Evolutionary conservation across 164 flowering plant genomes (phyloP).

Genomic region (Cinnamomum micranthum): DNA sequence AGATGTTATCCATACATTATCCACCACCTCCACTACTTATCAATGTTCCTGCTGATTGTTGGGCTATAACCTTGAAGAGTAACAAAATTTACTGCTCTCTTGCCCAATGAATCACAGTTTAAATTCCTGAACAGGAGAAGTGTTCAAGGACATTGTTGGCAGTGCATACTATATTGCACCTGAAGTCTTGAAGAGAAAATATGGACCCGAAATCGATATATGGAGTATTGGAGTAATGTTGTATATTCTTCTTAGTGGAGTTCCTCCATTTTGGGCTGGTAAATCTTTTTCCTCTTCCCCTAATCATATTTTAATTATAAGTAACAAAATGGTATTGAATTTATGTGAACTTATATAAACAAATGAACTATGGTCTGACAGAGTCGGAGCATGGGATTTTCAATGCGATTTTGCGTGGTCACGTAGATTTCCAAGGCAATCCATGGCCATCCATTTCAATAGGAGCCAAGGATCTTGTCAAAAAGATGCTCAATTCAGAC

Average conservation of each 20-base stretch:
- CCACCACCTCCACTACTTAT: not conserved
- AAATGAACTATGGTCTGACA: conserved; percentile 18
- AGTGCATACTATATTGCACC: conserved; percentile 94
- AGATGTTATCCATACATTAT: no score
- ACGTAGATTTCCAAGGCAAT: conserved; percentile 70
- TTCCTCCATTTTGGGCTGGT: conserved; percentile 95
- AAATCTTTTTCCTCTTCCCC: not conserved
- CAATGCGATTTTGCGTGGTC: conserved; percentile 74
- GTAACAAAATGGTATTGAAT: no score
- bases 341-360: no score
- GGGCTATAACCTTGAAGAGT: not conserved
- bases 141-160: conserved; percentile 71
- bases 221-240: conserved; percentile 89
- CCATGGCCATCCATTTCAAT: conserved; percentile 86
- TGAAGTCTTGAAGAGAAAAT: conserved; percentile 71
- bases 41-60: not conserved
- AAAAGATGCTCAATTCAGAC: conserved; percentile 74
- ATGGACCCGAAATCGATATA: conserved; percentile 82
- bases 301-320: no score
- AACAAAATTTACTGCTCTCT: not conserved
- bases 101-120: not conserved
- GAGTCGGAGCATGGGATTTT: conserved; percentile 87
- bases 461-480: conserved; percentile 83
- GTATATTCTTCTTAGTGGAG: conserved; percentile 71
- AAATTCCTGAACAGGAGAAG: conserved; percentile 44